These are phyloP conservation scores for Mycena vulgaris DNA, from an alignment of 768 basidiomycete genomes.

Conservation along the genomic window DNA sequence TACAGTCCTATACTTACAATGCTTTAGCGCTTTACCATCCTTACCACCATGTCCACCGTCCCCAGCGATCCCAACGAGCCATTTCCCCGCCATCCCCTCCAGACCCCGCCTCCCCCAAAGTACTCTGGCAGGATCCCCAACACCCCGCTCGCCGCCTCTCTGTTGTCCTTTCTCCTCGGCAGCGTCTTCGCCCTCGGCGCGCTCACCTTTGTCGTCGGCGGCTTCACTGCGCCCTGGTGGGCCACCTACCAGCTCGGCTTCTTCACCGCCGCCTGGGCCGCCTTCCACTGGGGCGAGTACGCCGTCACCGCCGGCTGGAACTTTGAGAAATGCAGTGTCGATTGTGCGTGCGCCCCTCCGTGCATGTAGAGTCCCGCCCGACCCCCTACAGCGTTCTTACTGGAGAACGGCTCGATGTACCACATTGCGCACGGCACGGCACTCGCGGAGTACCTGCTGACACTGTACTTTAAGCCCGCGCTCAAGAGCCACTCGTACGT, in stretches of 20 bases:
- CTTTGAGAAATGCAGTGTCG: slow-evolving; percentile 89
- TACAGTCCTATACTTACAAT: too few relatives aligned
- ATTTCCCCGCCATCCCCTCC: slow-evolving; percentile 37
- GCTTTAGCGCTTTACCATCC: too few relatives aligned
- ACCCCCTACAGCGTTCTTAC: slow-evolving; percentile 80
- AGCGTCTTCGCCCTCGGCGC: slow-evolving; percentile 72
- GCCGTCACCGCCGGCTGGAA: slow-evolving; percentile 98
- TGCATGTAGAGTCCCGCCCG: slow-evolving; percentile 6
- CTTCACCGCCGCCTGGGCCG: slow-evolving; percentile 86
- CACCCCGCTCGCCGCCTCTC: slow-evolving; percentile 84
- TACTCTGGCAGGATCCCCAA: slow-evolving; percentile 80
- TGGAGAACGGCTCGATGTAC: slow-evolving; percentile 92
- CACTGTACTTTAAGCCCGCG: slow-evolving; percentile 75
- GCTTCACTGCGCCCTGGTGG: slow-evolving; percentile 71
- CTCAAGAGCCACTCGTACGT: slow-evolving; percentile 74
- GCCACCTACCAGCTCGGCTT: slow-evolving; percentile 84
- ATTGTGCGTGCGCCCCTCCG: slow-evolving; percentile 74
- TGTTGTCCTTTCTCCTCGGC: slow-evolving; percentile 92
- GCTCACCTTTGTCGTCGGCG: slow-evolving; percentile 64
- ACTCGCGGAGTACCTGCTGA: slow-evolving; percentile 83
- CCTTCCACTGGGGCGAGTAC: slow-evolving; percentile 96
- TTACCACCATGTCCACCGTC: background rate
- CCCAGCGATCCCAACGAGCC: slow-evolving; percentile 4
- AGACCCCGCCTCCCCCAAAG: slow-evolving; percentile 52
- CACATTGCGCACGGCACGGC: slow-evolving; percentile 88